Evolutionary conservation across 331 rosid species (phyloP), one percentile per base, ranked within the genome.

Genomic region (Arachis monticola): DNA sequence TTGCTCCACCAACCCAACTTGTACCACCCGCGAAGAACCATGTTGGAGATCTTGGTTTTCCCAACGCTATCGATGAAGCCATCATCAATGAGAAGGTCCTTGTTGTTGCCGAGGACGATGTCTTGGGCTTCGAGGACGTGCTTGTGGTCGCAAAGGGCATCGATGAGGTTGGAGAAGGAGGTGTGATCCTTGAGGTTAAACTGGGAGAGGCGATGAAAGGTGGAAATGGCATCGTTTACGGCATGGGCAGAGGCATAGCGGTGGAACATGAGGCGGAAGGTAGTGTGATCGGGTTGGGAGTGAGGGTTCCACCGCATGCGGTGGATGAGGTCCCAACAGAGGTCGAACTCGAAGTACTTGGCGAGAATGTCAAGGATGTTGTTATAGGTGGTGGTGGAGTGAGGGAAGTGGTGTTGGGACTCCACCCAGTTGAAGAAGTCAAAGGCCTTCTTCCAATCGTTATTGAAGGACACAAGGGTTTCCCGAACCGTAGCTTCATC

Each of bases 1-100:
- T 87, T 93, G 27, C 94, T 67, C 94, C 93, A 93, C 96, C 96
- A 93, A 35, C 91, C 94, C 81, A 93, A 74, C 69, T 87, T 91
- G 41, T 31, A 81, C 96, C 94, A 93, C 22, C 95, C 98, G 0
- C 93, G 93, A 79, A 91, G 92, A 77, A 93, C 78, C 81, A 91
- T 85, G 74, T 93, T 93, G 70, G 76, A 81, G 10, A 87, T 46
- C 80, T 93, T 90, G 17, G 94, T 83, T 70, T 70, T 84, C 10
- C 38, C 73, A 14, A 38, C 74, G 10, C 60, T 73, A 40, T 44
- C 73, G 35, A 75, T 48, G 51, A 22, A 52, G 7, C 4, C 7
- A 3, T 6, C 35, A 3, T 7, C 22, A 38, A 55, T 8, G 11
- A 60, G 60, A 35, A 73, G 10, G 31, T 10, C 82, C 14, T 72